Evolutionary conservation across 306 rosid species (phyloP), one percentile per base, ranked within the genome.

Genomic region (Quercus engelmannii): DNA sequence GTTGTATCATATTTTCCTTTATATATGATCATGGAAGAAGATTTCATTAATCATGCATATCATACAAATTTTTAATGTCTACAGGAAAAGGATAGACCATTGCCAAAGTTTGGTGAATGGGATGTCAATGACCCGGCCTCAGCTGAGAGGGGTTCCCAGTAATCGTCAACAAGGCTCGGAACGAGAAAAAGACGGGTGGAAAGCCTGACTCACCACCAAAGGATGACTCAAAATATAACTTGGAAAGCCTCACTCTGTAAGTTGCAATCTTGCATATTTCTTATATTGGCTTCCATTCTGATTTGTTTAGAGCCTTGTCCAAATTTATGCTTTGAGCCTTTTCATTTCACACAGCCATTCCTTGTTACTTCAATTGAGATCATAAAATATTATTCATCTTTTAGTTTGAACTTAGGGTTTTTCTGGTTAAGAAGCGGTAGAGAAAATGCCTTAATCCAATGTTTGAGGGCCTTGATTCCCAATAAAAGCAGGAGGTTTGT

Each of bases 21-120:
- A 28, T 54, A 26, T 67, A 43, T 61, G 12, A 46, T 54, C 35
- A 14, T 68, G 2, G 17, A 52, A 79, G 63, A 74, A 61, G 64
- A 55, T 72, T 72, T 49, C 56, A 35, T 71, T 74, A 15, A 65
- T 9, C 69, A 12, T 65, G n/a, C 49, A 56, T 52, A 58, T 65
- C 51, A 30, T 65, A 6, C 4, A 11, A 79, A 71, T 15, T 73
- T 69, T 61, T 61, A 13, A 69, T 67, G 6, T 84, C 33, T 23
- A 25, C 77, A 90, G 91, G 97, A 88, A 38, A 88, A 76, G 46
- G 90, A 85, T 72, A 85, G 76, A 56, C 84, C 97, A 26, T 69
- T 92, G 33, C 93, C 97, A 6, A 88, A 92, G 87, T 93, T 93
- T 71, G 94, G 96, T 49, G 96, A 91, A 71, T 93, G 96, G 97